A percentile compares a stretch with the other conserved stretches of the same genome.
Conservation (phyloP, 176 grass and related monocot genomes). For the Aegilops longissima region DNA sequence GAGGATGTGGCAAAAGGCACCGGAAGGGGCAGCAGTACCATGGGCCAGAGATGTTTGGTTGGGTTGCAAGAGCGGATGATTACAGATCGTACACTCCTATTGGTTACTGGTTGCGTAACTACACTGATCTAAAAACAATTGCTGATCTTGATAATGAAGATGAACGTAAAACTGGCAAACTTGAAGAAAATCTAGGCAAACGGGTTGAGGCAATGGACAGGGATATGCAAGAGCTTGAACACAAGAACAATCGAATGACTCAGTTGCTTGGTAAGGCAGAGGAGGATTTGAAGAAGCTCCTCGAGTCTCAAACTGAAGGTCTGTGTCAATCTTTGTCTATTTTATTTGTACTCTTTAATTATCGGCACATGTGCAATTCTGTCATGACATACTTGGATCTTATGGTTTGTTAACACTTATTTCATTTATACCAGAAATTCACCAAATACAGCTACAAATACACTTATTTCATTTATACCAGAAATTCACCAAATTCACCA, state of each 20-base stretch:
- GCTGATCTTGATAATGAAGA: slow-evolving; percentile 52
- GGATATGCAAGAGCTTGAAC: slow-evolving; percentile 45
- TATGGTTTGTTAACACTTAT: neutral
- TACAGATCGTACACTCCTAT: slow-evolving; percentile 8
- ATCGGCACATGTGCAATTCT: neutral
- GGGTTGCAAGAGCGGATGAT: slow-evolving; percentile 55
- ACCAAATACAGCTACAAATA: slow-evolving; percentile 57
- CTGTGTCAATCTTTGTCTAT: neutral
- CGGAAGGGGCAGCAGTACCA: slow-evolving; percentile 29
- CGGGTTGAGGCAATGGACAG: slow-evolving; percentile 58
- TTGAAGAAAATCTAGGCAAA: slow-evolving; percentile 54
- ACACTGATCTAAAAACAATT: slow-evolving; percentile 49
- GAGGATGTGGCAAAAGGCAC: slow-evolving; percentile 37
- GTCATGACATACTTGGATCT: neutral
- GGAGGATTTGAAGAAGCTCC: slow-evolving; percentile 46
- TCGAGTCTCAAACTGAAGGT: slow-evolving; percentile 61
- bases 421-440: slow-evolving; percentile 59
- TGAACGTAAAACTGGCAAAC: slow-evolving; percentile 46
- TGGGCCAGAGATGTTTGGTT: slow-evolving; percentile 47
- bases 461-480: slow-evolving; percentile 24
- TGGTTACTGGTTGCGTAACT: too few relatives aligned
- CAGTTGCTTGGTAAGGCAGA: slow-evolving; percentile 47
- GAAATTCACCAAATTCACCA: slow-evolving; percentile 77
- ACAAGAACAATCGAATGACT: slow-evolving; percentile 39
- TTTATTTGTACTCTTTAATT: neutral